Conservation (phyloP, 2,329 filamentous ascomycete genomes). For the Phyllosticta ampelicida region DNA sequence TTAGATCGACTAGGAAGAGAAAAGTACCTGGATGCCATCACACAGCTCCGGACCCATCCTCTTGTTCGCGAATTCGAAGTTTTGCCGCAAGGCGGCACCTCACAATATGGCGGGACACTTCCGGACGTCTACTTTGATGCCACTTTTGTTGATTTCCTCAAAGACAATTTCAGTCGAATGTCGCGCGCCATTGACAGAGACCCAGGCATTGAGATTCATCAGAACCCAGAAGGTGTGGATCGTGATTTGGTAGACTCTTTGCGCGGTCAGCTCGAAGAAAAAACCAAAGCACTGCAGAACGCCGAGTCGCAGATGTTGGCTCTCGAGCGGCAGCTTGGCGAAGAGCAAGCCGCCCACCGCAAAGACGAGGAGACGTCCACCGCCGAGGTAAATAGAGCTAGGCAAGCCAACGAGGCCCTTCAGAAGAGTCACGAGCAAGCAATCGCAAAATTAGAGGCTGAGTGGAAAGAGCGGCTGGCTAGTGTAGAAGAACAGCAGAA, state of each 20-base stretch:
- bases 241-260: conserved; percentile 83
- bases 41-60: conserved; percentile 64
- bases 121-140: conserved; percentile 80
- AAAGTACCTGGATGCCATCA: conserved; percentile 73
- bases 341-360: conserved; percentile 63
- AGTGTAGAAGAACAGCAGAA: conserved; percentile 40
- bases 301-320: conserved; percentile 45
- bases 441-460: conserved; percentile 38
- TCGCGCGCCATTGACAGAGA: conserved; percentile 80
- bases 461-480: conserved; percentile 22
- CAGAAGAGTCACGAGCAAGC: conserved; percentile 62
- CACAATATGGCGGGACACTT: conserved; percentile 37
- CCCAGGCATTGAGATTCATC: conserved; percentile 65
- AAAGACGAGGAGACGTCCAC: conserved; percentile 44
- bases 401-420: conserved; percentile 58
- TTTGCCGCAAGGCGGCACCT: conserved; percentile 50
- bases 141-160: conserved; percentile 84
- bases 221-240: conserved; percentile 86
- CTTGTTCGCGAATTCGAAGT: conserved; percentile 85
- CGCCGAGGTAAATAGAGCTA: conserved; percentile 42
- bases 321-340: conserved; percentile 49
- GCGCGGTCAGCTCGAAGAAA: conserved; percentile 64
- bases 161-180: conserved; percentile 86
- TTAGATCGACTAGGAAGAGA: conserved; percentile 70
- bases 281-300: conserved; percentile 49